Percentiles rank a stretch among this genome's conserved stretches.
These are phyloP conservation scores for Puccinia novopanici DNA, from an alignment of 1,284 basidiomycete genomes.

Conservation along the genomic window DNA sequence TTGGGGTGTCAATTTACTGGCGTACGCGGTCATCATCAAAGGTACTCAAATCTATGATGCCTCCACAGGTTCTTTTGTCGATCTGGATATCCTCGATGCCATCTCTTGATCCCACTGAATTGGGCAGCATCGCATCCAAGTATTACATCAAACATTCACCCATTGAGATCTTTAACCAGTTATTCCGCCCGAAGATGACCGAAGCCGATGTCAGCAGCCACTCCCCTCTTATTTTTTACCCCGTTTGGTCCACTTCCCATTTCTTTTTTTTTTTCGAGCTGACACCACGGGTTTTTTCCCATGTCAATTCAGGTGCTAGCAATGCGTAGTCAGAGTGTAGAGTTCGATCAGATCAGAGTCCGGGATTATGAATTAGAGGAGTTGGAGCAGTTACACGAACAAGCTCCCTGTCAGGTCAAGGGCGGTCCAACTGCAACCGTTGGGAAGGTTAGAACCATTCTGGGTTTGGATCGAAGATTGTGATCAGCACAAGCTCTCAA, in stretches of 20 bases:
- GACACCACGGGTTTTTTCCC: not conserved
- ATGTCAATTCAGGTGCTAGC: conserved; percentile 61
- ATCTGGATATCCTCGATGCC: conserved; percentile 92
- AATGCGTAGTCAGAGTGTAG: conserved; percentile 47
- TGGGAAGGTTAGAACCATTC: too few species aligned
- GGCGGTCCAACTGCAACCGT: too few species aligned
- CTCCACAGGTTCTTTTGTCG: conserved; percentile 81
- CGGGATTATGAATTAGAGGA: conserved; percentile 88
- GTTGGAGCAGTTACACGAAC: conserved; percentile 73
- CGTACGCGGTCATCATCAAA: conserved; percentile 95
- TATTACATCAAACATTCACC: conserved; percentile 90
- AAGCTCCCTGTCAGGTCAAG: too few species aligned
- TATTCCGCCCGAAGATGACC: conserved; percentile 81
- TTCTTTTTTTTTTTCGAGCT: conserved; percentile 58
- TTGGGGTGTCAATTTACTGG: conserved; percentile 99
- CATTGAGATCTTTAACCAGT: conserved; percentile 83
- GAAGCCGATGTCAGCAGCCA: conserved; percentile 77
- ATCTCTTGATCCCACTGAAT: conserved; percentile 74
- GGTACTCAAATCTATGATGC: conserved; percentile 96
- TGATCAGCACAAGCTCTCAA: conserved; percentile 5
- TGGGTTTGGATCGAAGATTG: too few species aligned
- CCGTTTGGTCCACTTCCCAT: conserved; percentile 92
- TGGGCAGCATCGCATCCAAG: conserved; percentile 91
- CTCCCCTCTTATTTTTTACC: conserved; percentile 87
- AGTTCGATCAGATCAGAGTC: conserved; percentile 90